A percentile compares a stretch with the other conserved stretches of the same genome.
Conservation (phyloP, 1,284 basidiomycete genomes). For the Albatrellus sp. region DNA sequence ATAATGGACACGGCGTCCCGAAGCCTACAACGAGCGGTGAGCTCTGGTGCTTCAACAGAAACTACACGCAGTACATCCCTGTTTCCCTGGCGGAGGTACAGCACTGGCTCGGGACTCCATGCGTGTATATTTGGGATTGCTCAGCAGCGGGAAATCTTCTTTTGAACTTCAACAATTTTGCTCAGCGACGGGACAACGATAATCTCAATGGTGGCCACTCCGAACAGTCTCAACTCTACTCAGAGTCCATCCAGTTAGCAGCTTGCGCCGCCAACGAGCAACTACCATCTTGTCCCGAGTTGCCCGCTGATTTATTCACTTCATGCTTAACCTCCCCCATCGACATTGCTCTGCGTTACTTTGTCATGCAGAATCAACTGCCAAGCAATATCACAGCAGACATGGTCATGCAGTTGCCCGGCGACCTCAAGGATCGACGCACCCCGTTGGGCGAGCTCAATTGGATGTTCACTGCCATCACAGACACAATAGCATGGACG, state of each 20-base stretch:
- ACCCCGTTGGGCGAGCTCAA: slow-evolving; percentile 96
- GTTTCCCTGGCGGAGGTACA: slow-evolving; percentile 91
- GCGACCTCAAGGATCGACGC: slow-evolving; percentile 90
- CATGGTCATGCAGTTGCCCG: slow-evolving; percentile 92
- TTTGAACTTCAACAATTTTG: slow-evolving; percentile 83
- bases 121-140: slow-evolving; percentile 98
- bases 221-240: slow-evolving; percentile 61
- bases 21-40: slow-evolving; percentile 95
- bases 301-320: slow-evolving; percentile 96
- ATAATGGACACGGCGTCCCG: slow-evolving; percentile 97
- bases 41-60: slow-evolving; percentile 97
- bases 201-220: slow-evolving; percentile 46
- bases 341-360: slow-evolving; percentile 92
- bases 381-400: slow-evolving; percentile 72
- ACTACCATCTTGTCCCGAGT: slow-evolving; percentile 89
- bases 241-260: slow-evolving; percentile 90
- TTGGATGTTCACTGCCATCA: slow-evolving; percentile 99
- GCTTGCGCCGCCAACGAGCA: slow-evolving; percentile 90
- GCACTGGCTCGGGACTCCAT: slow-evolving; percentile 85
- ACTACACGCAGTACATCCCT: slow-evolving; percentile 98
- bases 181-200: slow-evolving; percentile 79
- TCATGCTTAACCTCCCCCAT: slow-evolving; percentile 97
- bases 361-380: slow-evolving; percentile 83
- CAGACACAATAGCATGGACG: slow-evolving; percentile 98
- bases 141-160: slow-evolving; percentile 92